These are phyloP conservation scores for Lobosporangium transversale DNA, from an alignment of 192 early-diverging fungal species.

Conservation along the genomic window DNA sequence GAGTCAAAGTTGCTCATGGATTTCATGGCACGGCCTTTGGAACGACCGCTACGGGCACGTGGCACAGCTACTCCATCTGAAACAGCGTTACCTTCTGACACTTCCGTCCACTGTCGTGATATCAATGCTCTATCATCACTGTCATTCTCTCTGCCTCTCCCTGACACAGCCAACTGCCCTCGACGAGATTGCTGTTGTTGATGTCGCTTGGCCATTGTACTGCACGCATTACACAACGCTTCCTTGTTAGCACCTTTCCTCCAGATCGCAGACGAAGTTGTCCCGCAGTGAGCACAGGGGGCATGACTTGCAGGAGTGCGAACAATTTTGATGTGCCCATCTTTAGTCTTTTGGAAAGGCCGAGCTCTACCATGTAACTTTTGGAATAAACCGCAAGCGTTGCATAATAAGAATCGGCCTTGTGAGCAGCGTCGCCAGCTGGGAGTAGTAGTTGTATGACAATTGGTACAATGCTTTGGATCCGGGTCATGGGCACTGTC, in stretches of 20 bases:
- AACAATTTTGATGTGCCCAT: constrained; percentile 27
- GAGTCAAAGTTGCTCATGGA: no score
- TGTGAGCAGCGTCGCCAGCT: constrained; percentile 45
- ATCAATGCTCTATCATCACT: no score
- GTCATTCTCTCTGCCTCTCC: no score
- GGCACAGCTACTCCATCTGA: no score
- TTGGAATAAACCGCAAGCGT: constrained; percentile 43
- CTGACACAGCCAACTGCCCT: no score
- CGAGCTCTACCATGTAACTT: constrained; percentile 25
- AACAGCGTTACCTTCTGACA: no score
- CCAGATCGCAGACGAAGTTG: neutral
- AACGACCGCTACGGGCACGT: no score
- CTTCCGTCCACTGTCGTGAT: no score
- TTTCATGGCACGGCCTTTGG: no score
- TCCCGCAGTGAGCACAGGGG: constrained; percentile 17
- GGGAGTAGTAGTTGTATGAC: constrained; percentile 12
- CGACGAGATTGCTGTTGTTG: no score
- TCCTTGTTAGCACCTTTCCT: constrained; percentile 12
- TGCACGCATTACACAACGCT: constrained; percentile 14
- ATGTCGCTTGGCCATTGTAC: neutral
- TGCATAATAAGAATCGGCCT: constrained; percentile 22
- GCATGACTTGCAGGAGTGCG: constrained; percentile 4
- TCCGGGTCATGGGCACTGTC: constrained; percentile 10
- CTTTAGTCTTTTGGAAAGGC: constrained; percentile 23
- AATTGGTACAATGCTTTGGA: constrained; percentile 36